Percentiles rank a stretch among this genome's conserved stretches.
Conservation (phyloP, 768 basidiomycete genomes). For the Thelephora aurantiotincta region DNA sequence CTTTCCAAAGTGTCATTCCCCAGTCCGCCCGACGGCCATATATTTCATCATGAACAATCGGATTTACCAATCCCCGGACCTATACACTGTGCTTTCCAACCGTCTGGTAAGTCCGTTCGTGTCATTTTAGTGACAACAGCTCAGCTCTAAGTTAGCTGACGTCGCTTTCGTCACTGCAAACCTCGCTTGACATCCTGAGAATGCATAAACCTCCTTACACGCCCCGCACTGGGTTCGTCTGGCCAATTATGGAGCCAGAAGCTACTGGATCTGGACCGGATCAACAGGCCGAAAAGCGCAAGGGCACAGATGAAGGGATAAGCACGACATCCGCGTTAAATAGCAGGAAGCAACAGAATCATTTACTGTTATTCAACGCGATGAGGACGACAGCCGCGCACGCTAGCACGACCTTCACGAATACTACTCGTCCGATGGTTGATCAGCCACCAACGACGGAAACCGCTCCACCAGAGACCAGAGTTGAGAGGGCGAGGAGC, state of each 20-base stretch:
- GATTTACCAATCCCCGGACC: conserved; percentile 78
- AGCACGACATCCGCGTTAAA: conserved; percentile 3
- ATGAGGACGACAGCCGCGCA: conserved; percentile 72
- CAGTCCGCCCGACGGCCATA: conserved; percentile 65
- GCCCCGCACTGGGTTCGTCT: conserved; percentile 70
- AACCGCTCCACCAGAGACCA: neutral
- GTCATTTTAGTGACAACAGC: too few species aligned
- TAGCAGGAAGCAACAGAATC: conserved; percentile 49
- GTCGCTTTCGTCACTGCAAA: conserved; percentile 56
- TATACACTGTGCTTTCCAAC: conserved; percentile 75
- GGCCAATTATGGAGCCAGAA: conserved; percentile 60
- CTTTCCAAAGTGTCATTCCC: neutral
- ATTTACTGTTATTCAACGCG: conserved; percentile 54
- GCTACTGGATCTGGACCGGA: conserved; percentile 19
- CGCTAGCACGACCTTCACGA: conserved; percentile 37
- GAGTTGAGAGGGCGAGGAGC: conserved; percentile 7
- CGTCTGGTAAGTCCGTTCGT: conserved; percentile 57
- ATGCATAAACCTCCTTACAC: conserved; percentile 65
- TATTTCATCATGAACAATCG: conserved; percentile 85
- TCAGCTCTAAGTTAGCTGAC: conserved; percentile 35
- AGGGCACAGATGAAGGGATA: conserved; percentile 10
- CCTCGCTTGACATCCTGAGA: conserved; percentile 62
- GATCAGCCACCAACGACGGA: conserved; percentile 15
- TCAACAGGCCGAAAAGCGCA: conserved; percentile 26
- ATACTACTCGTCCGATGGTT: conserved; percentile 19